Conservation (phyloP, 495 filamentous ascomycete species). For the Bacidia rubella region DNA sequence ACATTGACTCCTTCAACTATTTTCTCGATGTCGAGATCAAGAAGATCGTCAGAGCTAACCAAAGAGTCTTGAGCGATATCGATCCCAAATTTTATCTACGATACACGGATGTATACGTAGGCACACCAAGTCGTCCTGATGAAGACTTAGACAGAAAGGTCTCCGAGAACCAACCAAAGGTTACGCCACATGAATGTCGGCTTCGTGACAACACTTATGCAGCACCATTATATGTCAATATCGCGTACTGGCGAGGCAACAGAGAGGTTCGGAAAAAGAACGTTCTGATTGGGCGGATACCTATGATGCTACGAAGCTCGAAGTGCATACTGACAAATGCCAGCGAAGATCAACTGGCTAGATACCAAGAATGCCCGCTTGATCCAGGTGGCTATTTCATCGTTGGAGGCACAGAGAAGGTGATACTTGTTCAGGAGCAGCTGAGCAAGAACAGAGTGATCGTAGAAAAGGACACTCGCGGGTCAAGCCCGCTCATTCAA, state of each 20-base stretch:
- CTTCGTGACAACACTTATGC: slow-evolving; percentile 92
- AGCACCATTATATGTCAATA: slow-evolving; percentile 79
- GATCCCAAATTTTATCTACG: slow-evolving; percentile 77
- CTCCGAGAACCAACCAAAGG: slow-evolving; percentile 29
- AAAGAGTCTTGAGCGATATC: slow-evolving; percentile 71
- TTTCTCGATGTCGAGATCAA: slow-evolving; percentile 92
- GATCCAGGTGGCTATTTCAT: slow-evolving; percentile 98
- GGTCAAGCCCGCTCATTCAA: slow-evolving; percentile 64
- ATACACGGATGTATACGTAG: slow-evolving; percentile 71
- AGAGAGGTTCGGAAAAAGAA: slow-evolving; percentile 53
- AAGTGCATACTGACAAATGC: slow-evolving; percentile 76
- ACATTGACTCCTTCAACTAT: slow-evolving; percentile 97
- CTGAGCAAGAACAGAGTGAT: slow-evolving; percentile 98
- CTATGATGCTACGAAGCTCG: slow-evolving; percentile 91
- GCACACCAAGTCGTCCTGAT: slow-evolving; percentile 61
- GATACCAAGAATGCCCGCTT: slow-evolving; percentile 82
- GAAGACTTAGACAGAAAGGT: slow-evolving; percentile 32
- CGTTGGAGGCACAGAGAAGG: slow-evolving; percentile 94
- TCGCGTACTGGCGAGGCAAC: slow-evolving; percentile 68
- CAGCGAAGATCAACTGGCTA: slow-evolving; percentile 68
- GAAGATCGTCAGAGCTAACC: slow-evolving; percentile 85
- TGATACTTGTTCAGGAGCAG: slow-evolving; percentile 95
- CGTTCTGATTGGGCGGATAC: slow-evolving; percentile 75
- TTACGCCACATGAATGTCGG: slow-evolving; percentile 88
- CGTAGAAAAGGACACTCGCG: slow-evolving; percentile 74